Base-by-base conservation (phyloP, 306 rosid genomes). In the Quercus mongolica region DNA sequence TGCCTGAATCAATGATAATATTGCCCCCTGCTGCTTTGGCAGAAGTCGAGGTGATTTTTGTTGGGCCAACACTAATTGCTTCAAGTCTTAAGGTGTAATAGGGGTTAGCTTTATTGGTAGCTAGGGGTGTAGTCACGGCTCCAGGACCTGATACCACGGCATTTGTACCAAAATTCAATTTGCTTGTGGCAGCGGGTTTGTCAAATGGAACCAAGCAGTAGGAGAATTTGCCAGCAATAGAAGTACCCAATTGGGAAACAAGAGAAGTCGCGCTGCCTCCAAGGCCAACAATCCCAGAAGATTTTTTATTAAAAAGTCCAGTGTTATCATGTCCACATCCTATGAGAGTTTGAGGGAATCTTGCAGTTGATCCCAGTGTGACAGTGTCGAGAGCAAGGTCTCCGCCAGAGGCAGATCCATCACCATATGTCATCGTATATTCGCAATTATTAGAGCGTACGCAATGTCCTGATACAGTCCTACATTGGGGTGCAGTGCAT, bases 221-320 rank as follows among this genome's bases (percentile, higher is more conserved):
- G 0, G 94, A 86, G 67, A 91, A 92, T 44, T 85, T 92, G 0
- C 83, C 86, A 0, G 1, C 75, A 0, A 81, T 76, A 0, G 88
- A 74, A 4, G 87, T 1, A 7, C 33, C 64, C 65, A 92, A 3
- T 11, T 85, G 96, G 4, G 81, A 9, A 10, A 80, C 21, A 5
- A 92, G 84, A 0, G 94, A 92, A 5, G 41, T 28, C 0, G 44
- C 10, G 4, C 94, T 88, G 0, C 72, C 49, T 4, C 92, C 94
- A 0, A 92, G 88, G 0, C 94, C 96, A 1, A 92, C 86, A 11
- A 92, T 71, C 2, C 96, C 97, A 0, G 92, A 85, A 0, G 63
- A 65, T 1, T 23, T 19, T 0, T 28, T 0, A 0, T 14, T 1
- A 5, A 81, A 86, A 3, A 56, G 12, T 0, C 87, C 89, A 0